phyloP scores from a whole-genome alignment of 2,329 filamentous ascomycete species.

The Thelonectria blattea region DNA sequence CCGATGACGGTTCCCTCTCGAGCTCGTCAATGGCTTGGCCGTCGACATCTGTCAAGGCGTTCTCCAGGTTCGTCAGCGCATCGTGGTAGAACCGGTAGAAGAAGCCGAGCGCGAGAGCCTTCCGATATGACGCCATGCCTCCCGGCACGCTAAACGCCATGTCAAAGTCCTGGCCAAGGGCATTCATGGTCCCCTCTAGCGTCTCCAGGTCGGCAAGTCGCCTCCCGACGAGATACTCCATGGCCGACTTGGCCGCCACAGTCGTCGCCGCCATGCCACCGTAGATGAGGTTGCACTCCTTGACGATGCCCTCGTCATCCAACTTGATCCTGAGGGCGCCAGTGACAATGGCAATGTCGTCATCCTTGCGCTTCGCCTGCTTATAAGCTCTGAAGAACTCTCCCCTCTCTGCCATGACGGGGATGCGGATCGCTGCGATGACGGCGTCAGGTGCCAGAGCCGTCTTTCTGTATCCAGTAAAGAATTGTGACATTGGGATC shows the following conservation, averaged over 20 bases:
- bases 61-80: slow-evolving; percentile 68
- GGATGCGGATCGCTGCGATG: slow-evolving; percentile 87
- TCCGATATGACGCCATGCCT: slow-evolving; percentile 96
- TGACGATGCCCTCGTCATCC: slow-evolving; percentile 71
- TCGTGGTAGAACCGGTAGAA: slow-evolving; percentile 99
- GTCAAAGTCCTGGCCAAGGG: slow-evolving; percentile 88
- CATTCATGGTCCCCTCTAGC: slow-evolving; percentile 87
- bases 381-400: slow-evolving; percentile 93
- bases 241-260: slow-evolving; percentile 81
- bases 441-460: slow-evolving; percentile 82
- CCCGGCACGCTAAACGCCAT: slow-evolving; percentile 89
- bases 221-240: slow-evolving; percentile 76
- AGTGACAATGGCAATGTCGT: slow-evolving; percentile 98
- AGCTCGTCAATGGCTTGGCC: slow-evolving; percentile 82
- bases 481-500: slow-evolving; percentile 92
- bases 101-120: slow-evolving; percentile 87
- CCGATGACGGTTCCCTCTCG: slow-evolving; percentile 80
- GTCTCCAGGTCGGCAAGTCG: slow-evolving; percentile 81
- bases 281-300: slow-evolving; percentile 81
- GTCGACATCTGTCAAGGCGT: slow-evolving; percentile 59
- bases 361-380: slow-evolving; percentile 95
- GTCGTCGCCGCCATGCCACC: slow-evolving; percentile 96
- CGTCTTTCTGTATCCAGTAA: slow-evolving; percentile 88
- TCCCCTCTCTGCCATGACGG: slow-evolving; percentile 72
- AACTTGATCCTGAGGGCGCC: slow-evolving; percentile 79